These are phyloP conservation scores for Fusarium temperatum DNA, from an alignment of 2,329 filamentous ascomycete genomes.

Conservation along the genomic window DNA sequence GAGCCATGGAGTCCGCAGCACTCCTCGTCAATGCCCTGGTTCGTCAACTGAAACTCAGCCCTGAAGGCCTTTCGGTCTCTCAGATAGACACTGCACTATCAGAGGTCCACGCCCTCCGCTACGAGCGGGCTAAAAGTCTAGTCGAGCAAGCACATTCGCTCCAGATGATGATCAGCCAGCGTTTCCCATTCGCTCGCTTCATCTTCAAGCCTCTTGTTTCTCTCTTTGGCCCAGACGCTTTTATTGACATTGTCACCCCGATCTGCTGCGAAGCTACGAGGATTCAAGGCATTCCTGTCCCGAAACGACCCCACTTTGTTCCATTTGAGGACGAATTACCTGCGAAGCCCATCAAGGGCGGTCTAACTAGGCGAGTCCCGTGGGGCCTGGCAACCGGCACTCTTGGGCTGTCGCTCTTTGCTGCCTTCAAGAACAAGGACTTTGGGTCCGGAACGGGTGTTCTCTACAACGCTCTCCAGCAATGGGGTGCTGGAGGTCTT, in stretches of 20 bases:
- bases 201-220: fast-evolving
- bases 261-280: neutral
- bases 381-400: neutral
- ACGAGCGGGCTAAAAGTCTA: neutral
- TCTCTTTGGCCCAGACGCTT: fast-evolving
- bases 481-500: neutral
- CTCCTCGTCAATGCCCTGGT: neutral
- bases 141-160: neutral
- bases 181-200: neutral
- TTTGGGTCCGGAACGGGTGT: fast-evolving
- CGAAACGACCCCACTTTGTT: neutral
- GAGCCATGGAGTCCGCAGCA: neutral
- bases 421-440: too few species aligned
- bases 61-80: neutral
- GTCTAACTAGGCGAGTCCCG: neutral
- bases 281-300: neutral
- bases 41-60: neutral
- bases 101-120: neutral
- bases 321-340: neutral
- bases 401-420: neutral
- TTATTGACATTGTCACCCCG: neutral
- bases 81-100: neutral
- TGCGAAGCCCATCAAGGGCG: neutral
- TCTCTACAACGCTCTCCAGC: fast-evolving
- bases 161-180: neutral